These are phyloP conservation scores for Dictyostelium capitatum DNA, from an alignment of 78 protist genomes.

Conservation along the genomic window DNA sequence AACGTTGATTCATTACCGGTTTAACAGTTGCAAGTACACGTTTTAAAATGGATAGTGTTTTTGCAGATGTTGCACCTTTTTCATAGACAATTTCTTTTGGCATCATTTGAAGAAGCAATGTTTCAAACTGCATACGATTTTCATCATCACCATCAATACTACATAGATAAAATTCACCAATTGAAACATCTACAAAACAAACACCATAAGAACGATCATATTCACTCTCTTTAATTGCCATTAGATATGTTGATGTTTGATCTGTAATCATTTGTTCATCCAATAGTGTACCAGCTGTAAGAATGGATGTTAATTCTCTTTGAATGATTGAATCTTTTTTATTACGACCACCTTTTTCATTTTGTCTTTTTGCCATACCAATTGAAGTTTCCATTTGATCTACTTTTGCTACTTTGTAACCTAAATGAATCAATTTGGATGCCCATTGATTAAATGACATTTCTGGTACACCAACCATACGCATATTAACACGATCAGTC, in stretches of 20 bases:
- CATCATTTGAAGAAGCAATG: conserved; percentile 64
- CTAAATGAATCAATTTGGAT: conserved; percentile 72
- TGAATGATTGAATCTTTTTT: conserved; percentile 72
- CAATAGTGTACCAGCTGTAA: conserved; percentile 86
- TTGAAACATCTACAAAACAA: conserved; percentile 85
- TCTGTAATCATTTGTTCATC: conserved; percentile 67
- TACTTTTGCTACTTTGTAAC: conserved; percentile 90
- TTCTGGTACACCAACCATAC: conserved; percentile 94
- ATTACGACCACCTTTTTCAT: conserved; percentile 44
- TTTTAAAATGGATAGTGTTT: conserved; percentile 22
- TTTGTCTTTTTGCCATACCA: conserved; percentile 46
- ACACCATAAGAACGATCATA: conserved; percentile 44
- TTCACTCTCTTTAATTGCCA: conserved; percentile 75
- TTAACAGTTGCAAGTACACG: conserved; percentile 21
- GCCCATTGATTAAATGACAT: conserved; percentile 85
- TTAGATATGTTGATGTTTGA: conserved; percentile 39
- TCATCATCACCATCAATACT: conserved; percentile 68
- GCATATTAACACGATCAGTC: conserved; percentile 88
- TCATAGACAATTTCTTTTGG: conserved; percentile 78
- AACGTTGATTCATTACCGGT: conserved; percentile 21
- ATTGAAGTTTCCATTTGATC: conserved; percentile 85
- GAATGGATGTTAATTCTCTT: conserved; percentile 70
- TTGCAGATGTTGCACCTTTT: not conserved
- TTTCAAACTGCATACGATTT: conserved; percentile 64
- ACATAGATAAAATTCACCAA: conserved; percentile 62